Evolutionary conservation across 495 filamentous ascomycete genomes (phyloP), one percentile per base, ranked within the genome.

Genomic region (Podospora pseudocomata): DNA sequence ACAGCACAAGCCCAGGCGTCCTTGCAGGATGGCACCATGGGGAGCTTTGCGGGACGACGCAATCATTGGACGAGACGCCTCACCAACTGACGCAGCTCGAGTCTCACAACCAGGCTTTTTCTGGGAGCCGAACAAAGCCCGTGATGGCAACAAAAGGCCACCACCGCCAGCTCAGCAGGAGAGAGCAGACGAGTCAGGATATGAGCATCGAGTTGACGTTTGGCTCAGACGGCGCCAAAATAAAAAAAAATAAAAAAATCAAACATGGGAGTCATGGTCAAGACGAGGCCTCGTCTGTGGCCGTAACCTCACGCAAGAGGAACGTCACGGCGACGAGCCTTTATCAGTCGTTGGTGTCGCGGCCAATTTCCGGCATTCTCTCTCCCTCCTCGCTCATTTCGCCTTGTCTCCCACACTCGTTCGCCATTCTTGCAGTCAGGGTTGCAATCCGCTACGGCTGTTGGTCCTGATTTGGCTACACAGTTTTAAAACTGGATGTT

Each of bases 391-490:
- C 39, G 15, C 39, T 49, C 39, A 18, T 18, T 49, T 49, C 15
- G 1, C 39, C 39, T 49, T 49, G 39, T 49, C 39, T 49, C 39
- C 39, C 39, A 49, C 39, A 49, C 39, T 49, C 9, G 6, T 49
- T 49, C 15, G 7, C 9, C 5, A 16, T 49, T 3, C 0, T 49
- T 1, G 39, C 39, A 49, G 15, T 49, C 54, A 68, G 53, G 67
- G 59, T 58, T 60, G 44, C n/a, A 62, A 53, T 54, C 28, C 65
- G 55, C 56, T 64, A 7, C 68, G 68, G 68, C 67, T 70, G 64
- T 65, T 70, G 54, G 20, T n/a, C 60, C 68, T 27, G 58, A 65
- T 61, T 63, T 64, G 34, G 44, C 59, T 70, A 53, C 68, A 70
- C 39, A 60, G 55, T 58, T 3, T 23, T 18, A 9, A 23, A 23